Evolutionary conservation across 2,329 filamentous ascomycete genomes (phyloP).

Genomic region (Chaetomium sp.): DNA sequence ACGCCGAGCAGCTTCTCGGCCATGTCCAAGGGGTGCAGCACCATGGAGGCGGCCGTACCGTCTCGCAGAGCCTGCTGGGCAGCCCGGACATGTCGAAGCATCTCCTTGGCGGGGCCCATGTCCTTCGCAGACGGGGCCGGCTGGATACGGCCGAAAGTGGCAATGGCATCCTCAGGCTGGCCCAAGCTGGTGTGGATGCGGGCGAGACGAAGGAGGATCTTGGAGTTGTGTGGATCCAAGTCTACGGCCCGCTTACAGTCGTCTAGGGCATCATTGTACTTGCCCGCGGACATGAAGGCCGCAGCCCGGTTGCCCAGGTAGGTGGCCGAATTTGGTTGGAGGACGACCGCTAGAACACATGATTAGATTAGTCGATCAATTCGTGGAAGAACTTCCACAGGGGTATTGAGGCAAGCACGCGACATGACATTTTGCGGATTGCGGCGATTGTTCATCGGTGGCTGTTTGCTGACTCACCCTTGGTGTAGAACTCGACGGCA

Average conservation of each 20-base stretch:
- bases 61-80: slow-evolving; percentile 70
- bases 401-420: too few relatives aligned
- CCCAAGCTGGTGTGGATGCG: slow-evolving; percentile 86
- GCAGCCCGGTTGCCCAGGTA: slow-evolving; percentile 94
- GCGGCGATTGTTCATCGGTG: neutral
- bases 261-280: slow-evolving; percentile 72
- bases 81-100: slow-evolving; percentile 73
- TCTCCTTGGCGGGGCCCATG: slow-evolving; percentile 71
- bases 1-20: slow-evolving; percentile 73
- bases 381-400: neutral
- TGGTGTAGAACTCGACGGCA: slow-evolving; percentile 89
- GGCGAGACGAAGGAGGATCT: slow-evolving; percentile 80
- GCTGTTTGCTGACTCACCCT: slow-evolving; percentile 53
- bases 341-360: slow-evolving; percentile 66
- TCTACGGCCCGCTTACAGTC: slow-evolving; percentile 80
- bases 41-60: slow-evolving; percentile 82
- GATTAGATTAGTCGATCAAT: slow-evolving; percentile 10
- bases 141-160: slow-evolving; percentile 72
- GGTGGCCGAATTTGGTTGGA: slow-evolving; percentile 77
- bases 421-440: too few relatives aligned
- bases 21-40: slow-evolving; percentile 82
- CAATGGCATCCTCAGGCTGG: slow-evolving; percentile 77
- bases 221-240: slow-evolving; percentile 77
- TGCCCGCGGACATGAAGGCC: slow-evolving; percentile 81
- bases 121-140: slow-evolving; percentile 80